Conservation (phyloP, 305 asterid species). For the Rubia peregrina region DNA sequence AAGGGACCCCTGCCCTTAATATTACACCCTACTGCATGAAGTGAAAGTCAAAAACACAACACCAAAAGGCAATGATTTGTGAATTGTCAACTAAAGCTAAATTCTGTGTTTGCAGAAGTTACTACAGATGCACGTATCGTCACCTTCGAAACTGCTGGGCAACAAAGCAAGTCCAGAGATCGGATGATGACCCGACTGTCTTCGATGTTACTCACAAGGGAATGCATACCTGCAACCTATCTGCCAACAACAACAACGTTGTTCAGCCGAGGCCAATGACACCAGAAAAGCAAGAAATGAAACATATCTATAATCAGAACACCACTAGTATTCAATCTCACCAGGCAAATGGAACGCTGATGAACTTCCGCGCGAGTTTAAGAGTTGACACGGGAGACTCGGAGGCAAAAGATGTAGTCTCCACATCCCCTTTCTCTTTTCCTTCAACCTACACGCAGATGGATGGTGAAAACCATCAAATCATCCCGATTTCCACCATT, state of each 20-base stretch:
- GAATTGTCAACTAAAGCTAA: not conserved
- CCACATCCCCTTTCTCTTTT: conserved; percentile 38
- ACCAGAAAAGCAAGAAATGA: conserved; percentile 39
- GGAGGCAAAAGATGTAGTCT: conserved; percentile 26
- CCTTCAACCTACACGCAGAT: conserved; percentile 39
- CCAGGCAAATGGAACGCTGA: conserved; percentile 38
- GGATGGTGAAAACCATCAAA: conserved; percentile 29
- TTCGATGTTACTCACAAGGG: conserved; percentile 80
- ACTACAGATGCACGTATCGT: conserved; percentile 79
- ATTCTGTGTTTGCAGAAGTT: conserved; percentile 54
- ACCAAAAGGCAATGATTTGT: not conserved
- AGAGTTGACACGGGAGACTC: conserved; percentile 47
- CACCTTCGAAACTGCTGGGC: conserved; percentile 56
- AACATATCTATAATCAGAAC: conserved; percentile 17
- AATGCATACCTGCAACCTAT: conserved; percentile 48
- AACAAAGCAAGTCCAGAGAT: conserved; percentile 74
- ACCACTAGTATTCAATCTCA: conserved; percentile 19
- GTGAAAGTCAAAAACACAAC: not conserved
- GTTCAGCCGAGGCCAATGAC: conserved; percentile 33
- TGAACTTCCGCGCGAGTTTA: conserved; percentile 45
- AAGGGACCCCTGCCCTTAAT: conserved; percentile 3
- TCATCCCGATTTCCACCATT: conserved; percentile 31
- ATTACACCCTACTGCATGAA: not conserved
- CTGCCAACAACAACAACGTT: conserved; percentile 12
- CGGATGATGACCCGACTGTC: conserved; percentile 66